Conservation (phyloP, 148 eudicot species). For the Rhododendron mucronatum region DNA sequence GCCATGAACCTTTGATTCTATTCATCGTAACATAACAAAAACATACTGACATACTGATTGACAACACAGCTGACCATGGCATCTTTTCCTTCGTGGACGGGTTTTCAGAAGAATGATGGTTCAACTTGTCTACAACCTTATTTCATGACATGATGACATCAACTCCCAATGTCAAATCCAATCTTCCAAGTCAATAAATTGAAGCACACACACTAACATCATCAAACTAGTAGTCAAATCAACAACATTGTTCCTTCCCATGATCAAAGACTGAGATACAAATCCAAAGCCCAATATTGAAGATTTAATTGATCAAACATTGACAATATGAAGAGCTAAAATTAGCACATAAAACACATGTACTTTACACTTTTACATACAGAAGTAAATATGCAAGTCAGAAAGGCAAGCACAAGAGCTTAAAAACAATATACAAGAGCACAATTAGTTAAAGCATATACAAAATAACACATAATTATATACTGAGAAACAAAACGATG, state of each 20-base stretch:
- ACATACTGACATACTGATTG: no score
- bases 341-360: not conserved
- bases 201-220: not conserved
- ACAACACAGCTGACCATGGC: no score
- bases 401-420: not conserved
- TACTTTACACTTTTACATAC: not conserved
- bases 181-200: not conserved
- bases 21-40: not conserved
- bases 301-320: not conserved
- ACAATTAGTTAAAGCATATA: not conserved
- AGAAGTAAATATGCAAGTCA: not conserved
- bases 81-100: no score
- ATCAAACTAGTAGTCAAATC: not conserved
- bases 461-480: not conserved
- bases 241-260: not conserved
- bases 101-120: no score
- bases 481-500: no score
- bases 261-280: not conserved
- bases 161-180: not conserved
- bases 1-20: not conserved
- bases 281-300: not conserved
- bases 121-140: no score
- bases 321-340: not conserved
- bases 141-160: not conserved
- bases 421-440: not conserved